Percentiles rank a stretch among this genome's conserved stretches.
phyloP scores from a whole-genome alignment of 108 stramenopile genomes.

The Fistulifera pelliculosa region DNA sequence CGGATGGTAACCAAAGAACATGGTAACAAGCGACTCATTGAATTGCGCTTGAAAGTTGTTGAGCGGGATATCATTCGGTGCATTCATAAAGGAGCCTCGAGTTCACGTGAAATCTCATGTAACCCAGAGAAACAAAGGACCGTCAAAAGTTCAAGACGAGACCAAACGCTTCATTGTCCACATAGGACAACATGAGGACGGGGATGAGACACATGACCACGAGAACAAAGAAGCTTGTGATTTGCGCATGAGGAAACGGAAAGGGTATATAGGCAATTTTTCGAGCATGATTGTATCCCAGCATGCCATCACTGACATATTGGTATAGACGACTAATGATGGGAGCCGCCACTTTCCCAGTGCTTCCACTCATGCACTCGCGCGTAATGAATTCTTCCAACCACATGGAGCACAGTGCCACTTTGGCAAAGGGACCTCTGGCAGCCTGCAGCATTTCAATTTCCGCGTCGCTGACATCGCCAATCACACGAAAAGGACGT shows the following conservation, averaged over 20 bases:
- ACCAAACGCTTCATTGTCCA: slow-evolving; percentile 29
- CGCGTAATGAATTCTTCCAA: slow-evolving; percentile 60
- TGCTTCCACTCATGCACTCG: slow-evolving; percentile 53
- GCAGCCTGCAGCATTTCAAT: slow-evolving; percentile 50
- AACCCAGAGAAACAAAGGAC: slow-evolving; percentile 49
- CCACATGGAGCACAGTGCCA: slow-evolving; percentile 54
- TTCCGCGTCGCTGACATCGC: slow-evolving; percentile 55
- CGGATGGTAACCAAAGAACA: slow-evolving; percentile 68
- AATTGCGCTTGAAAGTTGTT: slow-evolving; percentile 76
- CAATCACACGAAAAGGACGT: slow-evolving; percentile 65
- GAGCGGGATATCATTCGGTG: slow-evolving; percentile 75
- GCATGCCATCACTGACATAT: slow-evolving; percentile 43
- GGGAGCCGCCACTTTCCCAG: slow-evolving; percentile 42
- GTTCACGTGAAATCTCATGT: slow-evolving; percentile 53
- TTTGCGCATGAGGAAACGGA: slow-evolving; percentile 71
- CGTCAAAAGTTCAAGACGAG: slow-evolving; percentile 45
- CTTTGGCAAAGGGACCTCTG: slow-evolving; percentile 63
- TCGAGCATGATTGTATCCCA: slow-evolving; percentile 64
- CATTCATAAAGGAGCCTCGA: slow-evolving; percentile 71
- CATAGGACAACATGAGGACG: slow-evolving; percentile 50
- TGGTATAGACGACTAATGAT: slow-evolving; percentile 57
- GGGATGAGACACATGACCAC: slow-evolving; percentile 39
- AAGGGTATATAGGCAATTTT: slow-evolving; percentile 76
- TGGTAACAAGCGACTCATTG: slow-evolving; percentile 59
- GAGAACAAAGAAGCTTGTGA: slow-evolving; percentile 39